Evolutionary conservation across 2,329 filamentous ascomycete species (phyloP).

Genomic region (Talaromyces sp.): DNA sequence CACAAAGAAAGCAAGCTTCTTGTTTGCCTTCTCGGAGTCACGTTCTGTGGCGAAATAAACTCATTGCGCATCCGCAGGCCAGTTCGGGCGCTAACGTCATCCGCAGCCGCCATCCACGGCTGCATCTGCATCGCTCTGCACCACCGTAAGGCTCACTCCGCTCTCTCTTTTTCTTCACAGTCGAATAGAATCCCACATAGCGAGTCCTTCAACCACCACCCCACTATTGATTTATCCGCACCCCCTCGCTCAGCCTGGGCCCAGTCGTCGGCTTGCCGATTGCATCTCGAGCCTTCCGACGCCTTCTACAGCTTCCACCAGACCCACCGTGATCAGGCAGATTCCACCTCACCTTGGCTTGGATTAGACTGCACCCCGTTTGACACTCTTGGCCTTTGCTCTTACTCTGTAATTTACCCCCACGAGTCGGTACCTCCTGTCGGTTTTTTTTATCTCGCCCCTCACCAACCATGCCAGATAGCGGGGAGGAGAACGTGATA

Average conservation of each 20-base stretch:
- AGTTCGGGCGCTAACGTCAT: conserved; percentile 15
- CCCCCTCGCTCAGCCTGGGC: neutral
- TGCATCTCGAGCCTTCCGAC: neutral
- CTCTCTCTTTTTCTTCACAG: neutral
- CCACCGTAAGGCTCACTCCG: neutral
- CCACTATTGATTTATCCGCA: too few species aligned
- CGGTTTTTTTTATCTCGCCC: neutral
- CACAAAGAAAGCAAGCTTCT: neutral
- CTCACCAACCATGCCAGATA: conserved; percentile 27
- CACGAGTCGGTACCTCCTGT: neutral
- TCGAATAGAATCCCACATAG: too few species aligned
- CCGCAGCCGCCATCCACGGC: conserved; percentile 7
- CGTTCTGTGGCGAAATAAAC: conserved; percentile 7
- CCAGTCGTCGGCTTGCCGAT: neutral
- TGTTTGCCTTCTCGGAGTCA: neutral
- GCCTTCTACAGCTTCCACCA: neutral
- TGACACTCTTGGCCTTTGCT: neutral
- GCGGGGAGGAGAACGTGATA: conserved; percentile 63
- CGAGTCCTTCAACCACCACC: too few species aligned
- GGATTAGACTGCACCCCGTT: neutral
- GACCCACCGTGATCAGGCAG: neutral
- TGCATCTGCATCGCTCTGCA: neutral
- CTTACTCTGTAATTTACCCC: too few species aligned
- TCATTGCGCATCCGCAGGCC: neutral
- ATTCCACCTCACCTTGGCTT: neutral